Conservation (phyloP, 345 rosid species). For the Heritiera fomes region DNA sequence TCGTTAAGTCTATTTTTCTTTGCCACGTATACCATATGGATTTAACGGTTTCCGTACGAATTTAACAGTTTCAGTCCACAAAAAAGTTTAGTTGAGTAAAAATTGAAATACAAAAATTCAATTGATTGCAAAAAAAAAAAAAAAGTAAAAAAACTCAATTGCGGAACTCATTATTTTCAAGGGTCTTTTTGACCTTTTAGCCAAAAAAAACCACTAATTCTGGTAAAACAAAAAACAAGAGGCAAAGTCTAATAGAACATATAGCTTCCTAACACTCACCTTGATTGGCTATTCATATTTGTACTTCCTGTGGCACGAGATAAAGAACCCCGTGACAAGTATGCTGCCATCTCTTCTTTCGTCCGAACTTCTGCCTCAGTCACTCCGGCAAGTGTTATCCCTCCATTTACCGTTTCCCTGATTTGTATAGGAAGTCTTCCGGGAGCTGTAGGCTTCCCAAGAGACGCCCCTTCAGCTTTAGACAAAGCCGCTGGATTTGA, state of each 20-base stretch:
- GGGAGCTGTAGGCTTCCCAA: constrained; percentile 46
- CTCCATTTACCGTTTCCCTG: constrained; percentile 89
- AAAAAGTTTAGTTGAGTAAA: too few relatives aligned
- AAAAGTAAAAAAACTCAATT: too few relatives aligned
- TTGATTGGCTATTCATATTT: constrained; percentile 96
- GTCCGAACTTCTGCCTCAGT: constrained; percentile 86
- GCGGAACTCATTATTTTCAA: too few relatives aligned
- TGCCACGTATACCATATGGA: too few relatives aligned
- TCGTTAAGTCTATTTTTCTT: too few relatives aligned
- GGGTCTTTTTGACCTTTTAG: too few relatives aligned
- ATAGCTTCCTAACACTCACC: constrained; percentile 38
- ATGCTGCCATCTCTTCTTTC: constrained; percentile 87
- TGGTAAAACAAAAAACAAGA: not conserved
- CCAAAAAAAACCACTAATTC: not conserved
- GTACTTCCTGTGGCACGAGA: constrained; percentile 96
- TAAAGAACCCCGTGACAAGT: constrained; percentile 73
- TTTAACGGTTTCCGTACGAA: too few relatives aligned
- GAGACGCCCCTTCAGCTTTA: constrained; percentile 48
- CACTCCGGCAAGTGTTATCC: constrained; percentile 94
- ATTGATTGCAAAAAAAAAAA: too few relatives aligned
- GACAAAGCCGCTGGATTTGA: constrained; percentile 40
- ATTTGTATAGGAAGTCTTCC: constrained; percentile 82
- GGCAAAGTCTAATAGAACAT: not conserved
- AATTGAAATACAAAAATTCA: too few relatives aligned
- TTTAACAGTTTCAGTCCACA: too few relatives aligned